Evolutionary conservation across 2,329 filamentous ascomycete genomes (phyloP).

Genomic region (Botrytis squamosa): DNA sequence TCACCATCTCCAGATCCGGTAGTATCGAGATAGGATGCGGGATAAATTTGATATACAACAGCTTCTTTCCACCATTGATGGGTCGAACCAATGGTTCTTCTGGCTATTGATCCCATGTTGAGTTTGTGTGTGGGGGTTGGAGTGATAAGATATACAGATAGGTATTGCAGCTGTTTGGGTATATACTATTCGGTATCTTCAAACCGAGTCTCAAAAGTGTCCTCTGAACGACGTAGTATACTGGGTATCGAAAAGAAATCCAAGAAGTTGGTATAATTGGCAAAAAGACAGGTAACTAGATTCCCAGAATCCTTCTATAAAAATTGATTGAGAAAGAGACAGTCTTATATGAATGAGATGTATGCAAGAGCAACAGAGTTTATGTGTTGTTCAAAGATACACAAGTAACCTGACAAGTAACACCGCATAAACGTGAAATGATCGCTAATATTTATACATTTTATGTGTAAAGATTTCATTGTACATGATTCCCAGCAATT

Average conservation of each 20-base stretch:
- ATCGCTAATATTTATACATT: neutral
- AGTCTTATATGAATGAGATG: neutral
- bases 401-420: neutral
- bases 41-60: slow-evolving; percentile 58
- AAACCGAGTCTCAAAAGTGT: neutral
- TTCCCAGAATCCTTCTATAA: neutral
- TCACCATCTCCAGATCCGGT: slow-evolving; percentile 61
- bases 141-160: neutral
- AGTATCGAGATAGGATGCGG: slow-evolving; percentile 56
- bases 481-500: neutral
- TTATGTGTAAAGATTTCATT: neutral
- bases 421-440: neutral
- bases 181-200: neutral
- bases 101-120: slow-evolving; percentile 8
- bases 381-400: slow-evolving; percentile 6
- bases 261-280: neutral
- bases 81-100: slow-evolving; percentile 14
- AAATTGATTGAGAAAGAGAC: neutral
- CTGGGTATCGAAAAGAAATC: neutral
- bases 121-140: too few species aligned
- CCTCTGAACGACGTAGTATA: neutral
- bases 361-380: neutral
- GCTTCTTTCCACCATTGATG: slow-evolving; percentile 43
- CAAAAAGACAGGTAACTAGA: neutral
- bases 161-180: neutral